phyloP scores from a whole-genome alignment of 176 grass and related monocot species.

The Triticum monococcum region DNA sequence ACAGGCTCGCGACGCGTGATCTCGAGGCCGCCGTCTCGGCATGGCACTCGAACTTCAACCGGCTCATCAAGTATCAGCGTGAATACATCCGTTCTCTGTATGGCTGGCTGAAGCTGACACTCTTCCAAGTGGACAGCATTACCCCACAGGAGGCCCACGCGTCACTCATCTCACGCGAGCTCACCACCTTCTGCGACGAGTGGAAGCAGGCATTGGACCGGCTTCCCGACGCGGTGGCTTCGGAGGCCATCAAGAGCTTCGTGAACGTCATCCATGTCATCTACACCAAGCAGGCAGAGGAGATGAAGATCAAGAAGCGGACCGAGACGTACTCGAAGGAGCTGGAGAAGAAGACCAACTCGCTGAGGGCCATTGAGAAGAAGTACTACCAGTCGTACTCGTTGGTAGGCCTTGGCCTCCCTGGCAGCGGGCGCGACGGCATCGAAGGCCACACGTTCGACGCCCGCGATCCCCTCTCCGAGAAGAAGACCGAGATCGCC shows the following conservation, averaged over 20 bases:
- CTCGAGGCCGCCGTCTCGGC: slow-evolving; percentile 82
- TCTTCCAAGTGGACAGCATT: slow-evolving; percentile 67
- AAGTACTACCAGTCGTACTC: slow-evolving; percentile 98
- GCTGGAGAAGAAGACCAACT: slow-evolving; percentile 84
- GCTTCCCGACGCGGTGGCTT: slow-evolving; percentile 88
- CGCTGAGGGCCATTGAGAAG: slow-evolving; percentile 81
- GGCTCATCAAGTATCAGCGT: slow-evolving; percentile 82
- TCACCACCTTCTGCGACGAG: slow-evolving; percentile 90
- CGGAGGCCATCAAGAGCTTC: slow-evolving; percentile 95
- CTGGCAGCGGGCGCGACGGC: slow-evolving; percentile 59
- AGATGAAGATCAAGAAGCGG: slow-evolving; percentile 88
- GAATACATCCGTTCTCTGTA: slow-evolving; percentile 81
- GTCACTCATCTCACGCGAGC: slow-evolving; percentile 63
- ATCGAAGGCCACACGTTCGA: slow-evolving; percentile 66
- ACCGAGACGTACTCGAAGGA: slow-evolving; percentile 75
- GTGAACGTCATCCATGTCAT: slow-evolving; percentile 90
- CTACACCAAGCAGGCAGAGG: slow-evolving; percentile 91
- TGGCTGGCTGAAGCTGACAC: slow-evolving; percentile 90
- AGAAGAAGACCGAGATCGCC: slow-evolving; percentile 87
- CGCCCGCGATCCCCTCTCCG: slow-evolving; percentile 77
- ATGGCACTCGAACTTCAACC: slow-evolving; percentile 93
- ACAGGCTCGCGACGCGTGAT: slow-evolving; percentile 83
- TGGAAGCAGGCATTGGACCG: slow-evolving; percentile 97
- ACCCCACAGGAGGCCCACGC: slow-evolving; percentile 56
- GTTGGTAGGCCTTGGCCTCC: slow-evolving; percentile 76